Percentiles rank a stretch among this genome's conserved stretches.
Evolutionary conservation across 257 asterid genomes (phyloP).

Genomic region (Plantago ovata): DNA sequence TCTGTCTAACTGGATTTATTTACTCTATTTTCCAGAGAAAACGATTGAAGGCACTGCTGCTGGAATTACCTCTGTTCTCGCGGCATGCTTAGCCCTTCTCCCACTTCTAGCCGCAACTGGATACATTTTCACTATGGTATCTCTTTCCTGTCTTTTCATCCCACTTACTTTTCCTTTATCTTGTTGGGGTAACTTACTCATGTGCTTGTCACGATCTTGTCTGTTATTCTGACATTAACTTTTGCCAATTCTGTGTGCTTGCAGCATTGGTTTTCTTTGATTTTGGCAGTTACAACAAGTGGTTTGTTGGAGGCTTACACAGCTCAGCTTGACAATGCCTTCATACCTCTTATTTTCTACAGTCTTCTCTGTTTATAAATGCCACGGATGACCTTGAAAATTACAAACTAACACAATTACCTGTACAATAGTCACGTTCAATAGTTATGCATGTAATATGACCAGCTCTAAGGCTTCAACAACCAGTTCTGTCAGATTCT

Average conservation of each 20-base stretch:
- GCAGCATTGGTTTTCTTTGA: constrained; percentile 87
- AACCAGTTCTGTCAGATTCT: neutral
- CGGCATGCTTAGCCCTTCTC: constrained; percentile 76
- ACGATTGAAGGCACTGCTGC: constrained; percentile 99
- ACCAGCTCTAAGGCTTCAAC: neutral
- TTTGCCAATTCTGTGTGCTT: constrained; percentile 18
- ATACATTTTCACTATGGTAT: constrained; percentile 72
- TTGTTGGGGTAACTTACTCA: neutral
- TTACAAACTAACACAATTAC: constrained; percentile 9
- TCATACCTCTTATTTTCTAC: constrained; percentile 92
- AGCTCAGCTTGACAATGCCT: constrained; percentile 96
- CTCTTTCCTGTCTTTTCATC: constrained; percentile 30
- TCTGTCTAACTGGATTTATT: constrained; percentile 2
- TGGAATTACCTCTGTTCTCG: constrained; percentile 93
- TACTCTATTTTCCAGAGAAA: constrained; percentile 52
- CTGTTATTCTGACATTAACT: constrained; percentile 19
- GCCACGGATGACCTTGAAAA: constrained; percentile 1
- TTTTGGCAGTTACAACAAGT: constrained; percentile 70
- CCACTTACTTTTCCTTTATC: neutral
- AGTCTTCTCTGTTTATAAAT: constrained; percentile 78
- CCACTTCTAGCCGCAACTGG: constrained; percentile 85
- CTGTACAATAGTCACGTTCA: constrained; percentile 1
- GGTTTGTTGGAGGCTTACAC: constrained; percentile 96
- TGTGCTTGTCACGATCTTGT: neutral
- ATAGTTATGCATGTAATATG: neutral